These are phyloP conservation scores for Cercophora newfieldiana DNA, from an alignment of 495 filamentous ascomycete species.

Conservation along the genomic window DNA sequence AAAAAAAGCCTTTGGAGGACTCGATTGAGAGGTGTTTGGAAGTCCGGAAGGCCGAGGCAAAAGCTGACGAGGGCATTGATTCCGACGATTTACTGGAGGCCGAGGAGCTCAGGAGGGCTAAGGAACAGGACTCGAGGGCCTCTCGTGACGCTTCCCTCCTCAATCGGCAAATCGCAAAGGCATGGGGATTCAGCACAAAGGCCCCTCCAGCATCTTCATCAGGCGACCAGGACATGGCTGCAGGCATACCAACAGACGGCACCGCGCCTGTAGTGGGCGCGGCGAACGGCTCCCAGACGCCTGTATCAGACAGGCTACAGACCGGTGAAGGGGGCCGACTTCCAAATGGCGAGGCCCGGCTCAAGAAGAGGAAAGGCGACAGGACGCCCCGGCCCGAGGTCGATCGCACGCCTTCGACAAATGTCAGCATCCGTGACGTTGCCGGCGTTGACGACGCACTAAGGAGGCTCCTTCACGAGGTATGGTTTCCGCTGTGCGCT, in stretches of 20 bases:
- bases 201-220: background rate
- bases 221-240: background rate
- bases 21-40: conserved; percentile 83
- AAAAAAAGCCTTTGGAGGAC: conserved; percentile 77
- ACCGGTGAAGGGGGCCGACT: conserved; percentile 38
- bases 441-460: conserved; percentile 84
- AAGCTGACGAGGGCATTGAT: conserved; percentile 53
- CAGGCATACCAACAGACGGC: background rate
- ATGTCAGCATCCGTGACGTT: conserved; percentile 75
- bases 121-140: conserved; percentile 24
- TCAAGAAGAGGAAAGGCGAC: conserved; percentile 62
- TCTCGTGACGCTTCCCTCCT: conserved; percentile 28
- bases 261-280: background rate
- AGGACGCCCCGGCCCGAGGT: conserved; percentile 34
- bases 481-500: conserved; percentile 74
- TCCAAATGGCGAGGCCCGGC: conserved; percentile 65
- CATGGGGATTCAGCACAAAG: conserved; percentile 55
- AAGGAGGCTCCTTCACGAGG: conserved; percentile 70
- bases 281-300: conserved; percentile 10
- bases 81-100: conserved; percentile 68
- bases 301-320: background rate
- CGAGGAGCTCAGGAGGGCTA: conserved; percentile 42
- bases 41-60: conserved; percentile 66
- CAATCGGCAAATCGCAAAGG: conserved; percentile 47
- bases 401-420: conserved; percentile 70